These are phyloP conservation scores for Leccinum griseonigrum DNA, from an alignment of 1,284 basidiomycete species.

Conservation along the genomic window DNA sequence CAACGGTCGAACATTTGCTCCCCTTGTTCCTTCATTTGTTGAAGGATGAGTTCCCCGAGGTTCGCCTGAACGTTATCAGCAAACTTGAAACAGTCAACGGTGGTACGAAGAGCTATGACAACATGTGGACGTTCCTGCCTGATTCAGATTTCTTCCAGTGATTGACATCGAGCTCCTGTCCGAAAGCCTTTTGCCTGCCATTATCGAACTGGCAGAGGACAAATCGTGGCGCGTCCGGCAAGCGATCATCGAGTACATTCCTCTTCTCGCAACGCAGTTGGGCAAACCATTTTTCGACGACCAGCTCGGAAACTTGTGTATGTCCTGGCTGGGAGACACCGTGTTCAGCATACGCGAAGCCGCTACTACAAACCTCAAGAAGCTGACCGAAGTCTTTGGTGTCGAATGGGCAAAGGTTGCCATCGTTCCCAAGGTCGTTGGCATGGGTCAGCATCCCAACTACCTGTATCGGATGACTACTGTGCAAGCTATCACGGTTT, in stretches of 20 bases:
- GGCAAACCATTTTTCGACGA: conserved; percentile 99
- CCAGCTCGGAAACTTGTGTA: conserved; percentile 94
- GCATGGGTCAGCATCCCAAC: conserved; percentile 97
- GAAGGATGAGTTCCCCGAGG: conserved; percentile 99
- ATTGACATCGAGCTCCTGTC: conserved; percentile 97
- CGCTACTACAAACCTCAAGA: conserved; percentile 95
- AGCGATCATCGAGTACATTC: conserved; percentile 99
- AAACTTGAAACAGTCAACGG: conserved; percentile 97
- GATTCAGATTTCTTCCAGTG: conserved; percentile 48
- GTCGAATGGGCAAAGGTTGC: conserved; percentile 96
- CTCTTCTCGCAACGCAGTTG: conserved; percentile 91
- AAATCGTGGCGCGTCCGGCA: conserved; percentile 99
- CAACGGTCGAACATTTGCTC: conserved; percentile 95
- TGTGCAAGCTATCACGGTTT: conserved; percentile 95
- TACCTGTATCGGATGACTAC: conserved; percentile 99
- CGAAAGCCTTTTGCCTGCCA: conserved; percentile 95
- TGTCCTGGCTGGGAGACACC: conserved; percentile 99
- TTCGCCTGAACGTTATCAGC: conserved; percentile 97
- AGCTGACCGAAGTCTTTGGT: conserved; percentile 97
- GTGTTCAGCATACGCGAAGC: conserved; percentile 98
- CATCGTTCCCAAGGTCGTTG: conserved; percentile 97
- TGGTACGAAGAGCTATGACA: conserved; percentile 49
- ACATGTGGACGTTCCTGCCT: conserved; percentile 7
- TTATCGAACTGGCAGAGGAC: conserved; percentile 98
- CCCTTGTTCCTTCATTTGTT: conserved; percentile 95